These are phyloP conservation scores for Phytophthora pinifolia DNA, from an alignment of 352 stramenopile genomes.

Conservation along the genomic window DNA sequence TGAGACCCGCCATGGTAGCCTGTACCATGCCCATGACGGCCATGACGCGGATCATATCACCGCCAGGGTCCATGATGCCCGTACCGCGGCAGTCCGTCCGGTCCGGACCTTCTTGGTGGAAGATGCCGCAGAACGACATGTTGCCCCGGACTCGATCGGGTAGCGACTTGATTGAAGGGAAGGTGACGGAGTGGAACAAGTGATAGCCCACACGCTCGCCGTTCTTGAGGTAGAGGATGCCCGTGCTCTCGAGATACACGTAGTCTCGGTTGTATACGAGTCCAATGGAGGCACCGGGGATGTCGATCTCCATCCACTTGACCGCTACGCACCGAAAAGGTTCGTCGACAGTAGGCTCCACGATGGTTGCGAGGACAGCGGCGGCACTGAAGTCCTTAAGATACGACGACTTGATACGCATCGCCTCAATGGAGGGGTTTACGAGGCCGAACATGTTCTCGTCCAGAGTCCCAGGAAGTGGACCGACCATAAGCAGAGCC, in stretches of 20 bases:
- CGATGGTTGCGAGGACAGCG: slow-evolving; percentile 41
- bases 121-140: slow-evolving; percentile 40
- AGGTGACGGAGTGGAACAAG: slow-evolving; percentile 23
- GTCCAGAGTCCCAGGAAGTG: slow-evolving; percentile 28
- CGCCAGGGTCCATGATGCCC: slow-evolving; percentile 20
- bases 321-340: slow-evolving; percentile 38
- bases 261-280: slow-evolving; percentile 28
- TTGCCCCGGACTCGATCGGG: slow-evolving; percentile 32
- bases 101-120: slow-evolving; percentile 23
- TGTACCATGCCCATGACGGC: slow-evolving; percentile 15
- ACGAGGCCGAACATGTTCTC: slow-evolving; percentile 45
- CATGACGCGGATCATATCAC: slow-evolving; percentile 26
- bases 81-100: slow-evolving; percentile 16
- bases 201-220: slow-evolving; percentile 27
- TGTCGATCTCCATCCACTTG: slow-evolving; percentile 38
- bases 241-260: slow-evolving; percentile 24
- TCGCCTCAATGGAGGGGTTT: slow-evolving; percentile 25
- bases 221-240: slow-evolving; percentile 7
- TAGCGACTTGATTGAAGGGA: too few relatives aligned
- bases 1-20: slow-evolving; percentile 17
- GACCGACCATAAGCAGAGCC: slow-evolving; percentile 24
- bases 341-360: slow-evolving; percentile 37
- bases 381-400: slow-evolving; percentile 29
- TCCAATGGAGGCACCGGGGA: slow-evolving; percentile 5
- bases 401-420: slow-evolving; percentile 25